Conservation (phyloP, 2,329 filamentous ascomycete genomes). For the Colletotrichum sp. region DNA sequence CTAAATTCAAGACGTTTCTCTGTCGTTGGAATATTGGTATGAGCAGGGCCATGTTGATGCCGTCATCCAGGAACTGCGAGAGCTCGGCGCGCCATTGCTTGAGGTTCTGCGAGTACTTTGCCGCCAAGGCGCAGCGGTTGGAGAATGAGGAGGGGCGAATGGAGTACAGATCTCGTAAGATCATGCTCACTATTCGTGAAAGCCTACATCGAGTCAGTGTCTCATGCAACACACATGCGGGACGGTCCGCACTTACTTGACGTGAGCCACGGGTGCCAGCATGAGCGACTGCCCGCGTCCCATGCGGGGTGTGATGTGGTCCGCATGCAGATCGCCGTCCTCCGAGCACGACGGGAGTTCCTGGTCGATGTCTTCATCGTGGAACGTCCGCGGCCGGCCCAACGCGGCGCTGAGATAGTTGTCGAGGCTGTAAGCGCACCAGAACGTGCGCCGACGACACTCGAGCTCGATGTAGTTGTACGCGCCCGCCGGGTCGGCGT, state of each 20-base stretch:
- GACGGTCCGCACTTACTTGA: conserved; percentile 30
- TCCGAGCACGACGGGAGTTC: conserved; percentile 60
- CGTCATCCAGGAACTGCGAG: conserved; percentile 43
- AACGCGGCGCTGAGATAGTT: conserved; percentile 68
- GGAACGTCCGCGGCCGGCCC: conserved; percentile 65
- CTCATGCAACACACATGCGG: neutral
- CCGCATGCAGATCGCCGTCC: conserved; percentile 38
- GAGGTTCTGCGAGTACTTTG: conserved; percentile 34
- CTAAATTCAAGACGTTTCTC: conserved; percentile 44
- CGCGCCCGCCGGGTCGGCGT: conserved; percentile 23
- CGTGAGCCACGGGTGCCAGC: conserved; percentile 39
- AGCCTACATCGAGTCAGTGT: conserved; percentile 25
- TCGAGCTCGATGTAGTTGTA: conserved; percentile 41
- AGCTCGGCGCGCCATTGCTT: conserved; percentile 38
- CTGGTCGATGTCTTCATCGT: conserved; percentile 70
- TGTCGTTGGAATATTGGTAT: conserved; percentile 46
- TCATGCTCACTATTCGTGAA: conserved; percentile 38
- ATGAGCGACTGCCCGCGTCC: conserved; percentile 30
- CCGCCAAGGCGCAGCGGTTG: conserved; percentile 28
- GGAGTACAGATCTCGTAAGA: conserved; percentile 39
- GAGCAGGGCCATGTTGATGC: conserved; percentile 35
- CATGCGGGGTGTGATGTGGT: conserved; percentile 15
- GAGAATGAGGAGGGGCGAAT: conserved; percentile 36
- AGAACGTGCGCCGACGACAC: conserved; percentile 56
- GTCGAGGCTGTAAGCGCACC: conserved; percentile 69